Percentiles rank a stretch among this genome's conserved stretches.
phyloP scores from a whole-genome alignment of 2,329 filamentous ascomycete species.

The Fulvia fulva region DNA sequence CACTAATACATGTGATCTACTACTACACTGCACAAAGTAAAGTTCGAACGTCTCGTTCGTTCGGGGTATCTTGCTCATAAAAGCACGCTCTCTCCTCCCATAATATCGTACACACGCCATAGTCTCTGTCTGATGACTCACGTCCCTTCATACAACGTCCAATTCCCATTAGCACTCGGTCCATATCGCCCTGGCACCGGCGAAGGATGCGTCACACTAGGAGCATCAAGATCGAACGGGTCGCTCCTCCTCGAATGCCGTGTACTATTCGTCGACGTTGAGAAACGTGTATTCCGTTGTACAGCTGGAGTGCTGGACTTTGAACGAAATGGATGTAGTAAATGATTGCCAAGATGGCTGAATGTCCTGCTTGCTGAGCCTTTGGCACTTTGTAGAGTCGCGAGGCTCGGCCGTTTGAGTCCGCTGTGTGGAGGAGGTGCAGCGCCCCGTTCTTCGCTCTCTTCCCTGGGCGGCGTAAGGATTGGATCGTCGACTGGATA shows the following conservation, averaged over 20 bases:
- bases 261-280: constrained; percentile 10
- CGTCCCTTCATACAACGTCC: constrained; percentile 5
- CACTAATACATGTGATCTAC: background rate
- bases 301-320: constrained; percentile 2
- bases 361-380: constrained; percentile 16
- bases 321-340: constrained; percentile 12
- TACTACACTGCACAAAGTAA: background rate
- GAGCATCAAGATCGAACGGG: constrained; percentile 21
- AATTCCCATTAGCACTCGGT: background rate
- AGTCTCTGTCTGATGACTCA: background rate
- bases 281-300: constrained; percentile 9
- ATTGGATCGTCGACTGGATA: constrained; percentile 29
- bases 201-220: constrained; percentile 7
- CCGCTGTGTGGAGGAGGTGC: background rate
- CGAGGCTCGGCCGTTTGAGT: constrained; percentile 1
- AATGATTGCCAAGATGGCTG: constrained; percentile 12
- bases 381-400: constrained; percentile 17
- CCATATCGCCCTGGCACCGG: background rate
- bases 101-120: background rate
- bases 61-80: background rate
- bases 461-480: constrained; percentile 18
- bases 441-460: background rate
- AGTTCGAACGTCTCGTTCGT: background rate
- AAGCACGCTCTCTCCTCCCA: background rate
- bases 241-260: constrained; percentile 18